A percentile compares a stretch with the other conserved stretches of the same genome.
Conservation (phyloP, 2,329 filamentous ascomycete species). For the Clathrospora elynae region DNA sequence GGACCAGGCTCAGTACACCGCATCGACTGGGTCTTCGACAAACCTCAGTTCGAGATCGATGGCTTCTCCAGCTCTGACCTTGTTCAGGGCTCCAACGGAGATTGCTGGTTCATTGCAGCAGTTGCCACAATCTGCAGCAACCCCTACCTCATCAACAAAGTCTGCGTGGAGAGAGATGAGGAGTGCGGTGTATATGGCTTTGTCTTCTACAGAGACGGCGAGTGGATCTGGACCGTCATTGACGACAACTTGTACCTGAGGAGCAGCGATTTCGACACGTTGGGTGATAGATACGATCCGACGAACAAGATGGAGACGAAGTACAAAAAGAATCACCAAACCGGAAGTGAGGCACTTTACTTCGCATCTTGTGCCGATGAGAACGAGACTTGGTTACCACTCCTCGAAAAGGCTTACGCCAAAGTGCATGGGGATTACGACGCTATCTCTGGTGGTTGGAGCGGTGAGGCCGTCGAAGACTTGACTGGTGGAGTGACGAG, state of each 20-base stretch:
- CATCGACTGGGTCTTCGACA: constrained; percentile 74
- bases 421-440: constrained; percentile 82
- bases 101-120: constrained; percentile 86
- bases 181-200: constrained; percentile 83
- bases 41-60: constrained; percentile 75
- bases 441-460: constrained; percentile 71
- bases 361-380: constrained; percentile 75
- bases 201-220: constrained; percentile 69
- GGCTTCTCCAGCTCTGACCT: constrained; percentile 78
- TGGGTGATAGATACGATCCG: constrained; percentile 69
- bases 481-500: constrained; percentile 71
- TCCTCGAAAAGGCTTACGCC: constrained; percentile 82
- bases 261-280: constrained; percentile 76
- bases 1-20: constrained; percentile 37
- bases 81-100: constrained; percentile 75
- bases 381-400: constrained; percentile 81
- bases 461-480: constrained; percentile 61
- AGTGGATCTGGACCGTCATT: constrained; percentile 86
- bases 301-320: constrained; percentile 58
- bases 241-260: constrained; percentile 87
- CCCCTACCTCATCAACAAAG: constrained; percentile 68
- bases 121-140: constrained; percentile 77
- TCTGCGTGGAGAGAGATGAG: constrained; percentile 75
- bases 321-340: constrained; percentile 72
- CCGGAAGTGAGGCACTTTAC: constrained; percentile 75